Conservation (phyloP, 805 yeast species). For the Yamadazyma kitorensis region DNA sequence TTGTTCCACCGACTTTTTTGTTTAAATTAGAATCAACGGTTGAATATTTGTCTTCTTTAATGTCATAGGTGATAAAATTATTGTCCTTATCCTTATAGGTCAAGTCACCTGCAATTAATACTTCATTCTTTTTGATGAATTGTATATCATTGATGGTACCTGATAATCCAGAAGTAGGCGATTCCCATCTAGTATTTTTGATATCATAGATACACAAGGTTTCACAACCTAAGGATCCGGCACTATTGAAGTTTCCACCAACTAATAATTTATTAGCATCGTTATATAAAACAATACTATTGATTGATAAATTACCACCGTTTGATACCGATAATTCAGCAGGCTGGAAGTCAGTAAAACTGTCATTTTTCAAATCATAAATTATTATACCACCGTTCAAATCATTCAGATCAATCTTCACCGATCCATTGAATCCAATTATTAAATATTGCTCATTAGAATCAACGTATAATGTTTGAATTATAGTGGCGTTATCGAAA, state of each 20-base stretch:
- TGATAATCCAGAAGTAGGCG: conserved; percentile 28
- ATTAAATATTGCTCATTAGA: conserved; percentile 32
- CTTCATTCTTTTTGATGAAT: conserved; percentile 38
- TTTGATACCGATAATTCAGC: conserved; percentile 39
- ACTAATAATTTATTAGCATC: conserved; percentile 47
- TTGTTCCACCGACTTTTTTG: conserved; percentile 18
- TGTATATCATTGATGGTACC: conserved; percentile 57
- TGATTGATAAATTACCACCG: conserved; percentile 34
- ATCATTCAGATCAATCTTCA: conserved; percentile 15
- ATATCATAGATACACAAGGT: conserved; percentile 67
- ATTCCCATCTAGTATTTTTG: conserved; percentile 51
- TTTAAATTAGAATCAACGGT: conserved; percentile 16
- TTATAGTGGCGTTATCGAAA: conserved; percentile 24
- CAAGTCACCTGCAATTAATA: conserved; percentile 53
- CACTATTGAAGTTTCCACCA: conserved; percentile 68
- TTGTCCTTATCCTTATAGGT: conserved; percentile 29
- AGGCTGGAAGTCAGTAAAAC: conserved; percentile 48
- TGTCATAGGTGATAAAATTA: conserved; percentile 55
- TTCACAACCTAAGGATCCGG: conserved; percentile 56
- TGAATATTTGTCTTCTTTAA: conserved; percentile 33
- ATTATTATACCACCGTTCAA: conserved; percentile 46
- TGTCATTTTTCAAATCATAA: conserved; percentile 45
- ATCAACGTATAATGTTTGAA: conserved; percentile 36
- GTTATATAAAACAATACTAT: conserved; percentile 34
- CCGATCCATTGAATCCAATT: conserved; percentile 46